Percentiles rank a stretch among this genome's conserved stretches.
phyloP scores from a whole-genome alignment of 345 rosid species.

The Cardamine chenopodiifolia region DNA sequence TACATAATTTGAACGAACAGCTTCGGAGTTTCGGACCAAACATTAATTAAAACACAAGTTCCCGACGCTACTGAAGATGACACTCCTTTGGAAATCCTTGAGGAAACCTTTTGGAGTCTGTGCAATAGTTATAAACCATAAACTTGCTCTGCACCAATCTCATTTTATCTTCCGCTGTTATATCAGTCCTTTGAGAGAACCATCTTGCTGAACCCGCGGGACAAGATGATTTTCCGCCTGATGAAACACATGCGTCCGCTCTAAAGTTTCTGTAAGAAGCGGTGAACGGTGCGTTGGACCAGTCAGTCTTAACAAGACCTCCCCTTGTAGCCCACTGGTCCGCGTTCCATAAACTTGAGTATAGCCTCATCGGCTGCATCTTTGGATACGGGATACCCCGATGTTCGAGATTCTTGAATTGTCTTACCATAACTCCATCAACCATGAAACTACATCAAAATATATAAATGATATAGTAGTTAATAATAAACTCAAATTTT shows the following conservation, averaged over 20 bases:
- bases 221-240: constrained; percentile 37
- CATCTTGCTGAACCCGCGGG: constrained; percentile 36
- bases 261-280: constrained; percentile 52
- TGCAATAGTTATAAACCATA: constrained; percentile 51
- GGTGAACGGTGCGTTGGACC: constrained; percentile 55
- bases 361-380: constrained; percentile 61
- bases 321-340: constrained; percentile 74
- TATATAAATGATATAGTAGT: not conserved
- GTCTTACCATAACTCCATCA: constrained; percentile 55
- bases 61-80: constrained; percentile 17
- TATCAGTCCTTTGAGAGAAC: constrained; percentile 53
- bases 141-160: constrained; percentile 52
- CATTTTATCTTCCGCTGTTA: constrained; percentile 44
- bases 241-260: constrained; percentile 46
- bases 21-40: not conserved
- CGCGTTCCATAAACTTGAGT: constrained; percentile 68
- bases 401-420: constrained; percentile 61
- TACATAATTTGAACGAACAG: not conserved
- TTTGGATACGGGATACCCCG: constrained; percentile 54
- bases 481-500: not conserved
- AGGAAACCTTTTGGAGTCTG: constrained; percentile 48
- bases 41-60: not conserved
- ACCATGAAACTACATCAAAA: constrained; percentile 49
- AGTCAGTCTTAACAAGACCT: constrained; percentile 63
- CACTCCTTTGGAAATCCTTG: constrained; percentile 50